These are phyloP conservation scores for Dictyostelium citrinum DNA, from an alignment of 78 protist genomes.

Conservation along the genomic window DNA sequence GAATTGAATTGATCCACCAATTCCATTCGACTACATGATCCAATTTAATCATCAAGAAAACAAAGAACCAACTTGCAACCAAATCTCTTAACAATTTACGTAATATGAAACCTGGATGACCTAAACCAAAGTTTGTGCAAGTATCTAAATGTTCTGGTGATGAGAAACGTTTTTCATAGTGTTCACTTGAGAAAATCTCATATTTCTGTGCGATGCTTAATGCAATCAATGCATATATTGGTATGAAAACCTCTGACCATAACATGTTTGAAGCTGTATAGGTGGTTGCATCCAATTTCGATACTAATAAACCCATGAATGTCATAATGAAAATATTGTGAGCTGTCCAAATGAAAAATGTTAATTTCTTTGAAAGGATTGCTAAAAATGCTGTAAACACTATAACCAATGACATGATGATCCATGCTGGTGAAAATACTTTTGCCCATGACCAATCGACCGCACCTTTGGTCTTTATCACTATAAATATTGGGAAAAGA, in stretches of 20 bases:
- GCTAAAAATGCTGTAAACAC: neutral
- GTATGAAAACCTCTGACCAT: constrained; percentile 50
- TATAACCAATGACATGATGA: neutral
- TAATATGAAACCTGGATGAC: constrained; percentile 2
- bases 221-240: neutral
- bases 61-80: constrained; percentile 6
- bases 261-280: neutral
- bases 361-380: neutral
- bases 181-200: neutral
- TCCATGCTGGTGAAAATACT: constrained; percentile 49
- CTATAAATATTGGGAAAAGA: constrained; percentile 26
- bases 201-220: neutral
- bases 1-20: constrained; percentile 58
- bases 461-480: neutral
- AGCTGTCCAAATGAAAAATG: neutral
- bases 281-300: neutral
- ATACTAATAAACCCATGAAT: neutral
- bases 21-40: constrained; percentile 40
- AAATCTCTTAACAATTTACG: neutral
- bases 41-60: neutral
- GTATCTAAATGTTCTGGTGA: neutral
- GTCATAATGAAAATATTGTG: neutral
- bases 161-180: neutral
- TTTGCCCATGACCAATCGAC: constrained; percentile 47
- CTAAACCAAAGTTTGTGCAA: constrained; percentile 16